A percentile compares a stretch with the other conserved stretches of the same genome.
phyloP scores from a whole-genome alignment of 148 eudicot genomes.

The Silene latifolia region DNA sequence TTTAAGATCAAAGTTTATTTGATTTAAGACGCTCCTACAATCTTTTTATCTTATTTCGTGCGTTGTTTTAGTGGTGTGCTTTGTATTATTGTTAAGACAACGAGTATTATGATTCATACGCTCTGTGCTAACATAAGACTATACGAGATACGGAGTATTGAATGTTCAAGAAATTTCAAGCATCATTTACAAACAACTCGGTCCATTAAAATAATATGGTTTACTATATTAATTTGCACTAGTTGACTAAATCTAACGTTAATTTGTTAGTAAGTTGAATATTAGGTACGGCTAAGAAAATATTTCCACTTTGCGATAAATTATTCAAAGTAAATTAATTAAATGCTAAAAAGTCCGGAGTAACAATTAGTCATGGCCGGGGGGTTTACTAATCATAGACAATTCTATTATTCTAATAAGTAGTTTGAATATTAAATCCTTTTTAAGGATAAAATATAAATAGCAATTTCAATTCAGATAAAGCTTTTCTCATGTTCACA shows the following conservation, averaged over 20 bases:
- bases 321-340: no score
- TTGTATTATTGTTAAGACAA: no score
- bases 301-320: no score
- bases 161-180: no score
- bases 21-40: not conserved
- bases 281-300: not conserved
- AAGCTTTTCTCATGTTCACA: conserved; percentile 3
- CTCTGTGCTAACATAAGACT: no score
- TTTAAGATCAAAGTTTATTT: not conserved
- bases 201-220: no score
- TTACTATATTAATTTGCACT: not conserved
- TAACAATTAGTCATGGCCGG: not conserved
- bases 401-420: no score
- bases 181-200: no score
- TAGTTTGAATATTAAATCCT: not conserved
- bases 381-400: not conserved
- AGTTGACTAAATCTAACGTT: not conserved
- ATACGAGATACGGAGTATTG: no score
- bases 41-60: no score
- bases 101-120: no score
- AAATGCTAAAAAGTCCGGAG: not conserved
- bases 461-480: not conserved
- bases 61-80: no score
- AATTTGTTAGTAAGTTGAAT: not conserved
- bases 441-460: not conserved